Evolutionary conservation across 73 alveolate genomes (phyloP), one percentile per base, ranked within the genome.

Genomic region (Uronychia binucleata): DNA sequence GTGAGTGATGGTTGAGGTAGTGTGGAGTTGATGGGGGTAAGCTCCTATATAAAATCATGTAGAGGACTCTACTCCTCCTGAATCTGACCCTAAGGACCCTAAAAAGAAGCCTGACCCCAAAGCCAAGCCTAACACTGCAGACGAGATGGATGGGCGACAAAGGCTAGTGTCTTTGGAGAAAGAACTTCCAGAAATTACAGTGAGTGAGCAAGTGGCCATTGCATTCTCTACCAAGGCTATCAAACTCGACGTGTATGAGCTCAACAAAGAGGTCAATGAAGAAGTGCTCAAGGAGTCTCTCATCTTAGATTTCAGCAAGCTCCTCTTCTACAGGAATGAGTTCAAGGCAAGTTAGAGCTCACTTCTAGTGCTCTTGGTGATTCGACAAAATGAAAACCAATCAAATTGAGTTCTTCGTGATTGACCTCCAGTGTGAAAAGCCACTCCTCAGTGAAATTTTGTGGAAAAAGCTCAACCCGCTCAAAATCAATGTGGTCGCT

Each of bases 401-500:
- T n/a, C n/a, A n/a, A n/a, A n/a, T n/a, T n/a, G n/a, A n/a, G n/a
- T n/a, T n/a, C n/a, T n/a, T n/a, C n/a, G n/a, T n/a, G n/a, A n/a
- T n/a, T n/a, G n/a, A n/a, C n/a, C n/a, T n/a, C n/a, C n/a, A n/a
- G n/a, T n/a, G n/a, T n/a, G n/a, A n/a, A n/a, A 58, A 79, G 46
- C 88, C 88, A 5, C 0, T 84, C 74, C 77, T 90, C 1, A 74
- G 88, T 28, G 88, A 78, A 25, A 84, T 60, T 58, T 46, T 90
- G 57, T 28, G 95, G 14, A 90, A 80, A 81, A 90, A 90, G 33
- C 81, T 90, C 29, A 90, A 90, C 77, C 95, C 95, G 0, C 34
- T 90, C 27, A 88, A 79, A 74, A 33, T 90, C 0, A 28, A 84
- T 59, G 31, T 90, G 27, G 78, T 90, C 1, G 92, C 92, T 28